Base-by-base conservation (phyloP, 805 yeast genomes). In the Teunomyces cretensis region DNA sequence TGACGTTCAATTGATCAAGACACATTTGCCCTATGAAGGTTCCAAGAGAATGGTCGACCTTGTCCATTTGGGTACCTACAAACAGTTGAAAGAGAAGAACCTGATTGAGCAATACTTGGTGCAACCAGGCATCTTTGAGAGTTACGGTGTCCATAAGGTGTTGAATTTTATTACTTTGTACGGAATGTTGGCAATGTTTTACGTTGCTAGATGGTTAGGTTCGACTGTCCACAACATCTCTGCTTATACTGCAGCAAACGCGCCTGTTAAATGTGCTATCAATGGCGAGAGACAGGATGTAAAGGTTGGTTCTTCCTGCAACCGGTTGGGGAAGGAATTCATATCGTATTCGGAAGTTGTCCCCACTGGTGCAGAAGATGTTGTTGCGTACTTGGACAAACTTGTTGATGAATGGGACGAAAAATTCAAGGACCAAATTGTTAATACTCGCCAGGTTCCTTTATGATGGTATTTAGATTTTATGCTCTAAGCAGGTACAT, bases 101-200 rank as follows among this genome's bases (percentile, higher is more conserved):
- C 84, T 82, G 1, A 78, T 92, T 40, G 72, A 70, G 40, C 90
- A 86, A 58, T 90, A 87, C 66, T 68, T 92, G 28, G 82, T 87
- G 4, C 97, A 94, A 48, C 99, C 99, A 0, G 99, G 99, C 13
- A 88, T 94, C 22, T 90, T 94, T 65, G 84, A 85, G 16, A 85
- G 95, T 43, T 84, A 84, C 49, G 85, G 95, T 3, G 89, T 88
- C 55, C 82, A 79, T 64, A 79, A 82, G 54, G 87, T 78, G 55
- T 75, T 94, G 61, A 90, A 89, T 60, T 65, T 86, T 4, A 73
- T 91, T 62, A 84, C 96, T 1, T 88, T 81, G 60, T 81, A 86
- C 52, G 95, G 96, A 9, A 94, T 94, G 98, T 58, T 89, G 46
- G 50, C 83, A 38, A 71, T 91, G 61, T 94, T 94, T 60, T 90